Conservation (phyloP, 768 basidiomycete genomes). For the Collybia sp. region DNA sequence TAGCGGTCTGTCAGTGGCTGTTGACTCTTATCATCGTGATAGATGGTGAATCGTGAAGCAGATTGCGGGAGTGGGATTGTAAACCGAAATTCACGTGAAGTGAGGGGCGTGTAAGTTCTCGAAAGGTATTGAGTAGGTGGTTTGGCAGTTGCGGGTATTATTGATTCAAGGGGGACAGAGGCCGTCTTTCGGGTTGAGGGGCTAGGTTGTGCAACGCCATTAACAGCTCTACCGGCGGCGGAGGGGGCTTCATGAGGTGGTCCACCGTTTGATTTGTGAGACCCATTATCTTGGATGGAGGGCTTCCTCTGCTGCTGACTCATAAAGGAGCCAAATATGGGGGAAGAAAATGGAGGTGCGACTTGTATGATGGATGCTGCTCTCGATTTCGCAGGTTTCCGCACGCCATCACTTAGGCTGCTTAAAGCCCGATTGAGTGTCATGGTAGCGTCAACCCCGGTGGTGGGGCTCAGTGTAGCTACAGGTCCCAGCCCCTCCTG, state of each 20-base stretch:
- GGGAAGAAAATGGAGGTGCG: slow-evolving; percentile 44
- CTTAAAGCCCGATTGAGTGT: slow-evolving; percentile 43
- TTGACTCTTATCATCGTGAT: slow-evolving; percentile 46
- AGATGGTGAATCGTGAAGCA: slow-evolving; percentile 48
- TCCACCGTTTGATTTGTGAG: neutral
- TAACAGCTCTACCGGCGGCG: slow-evolving; percentile 11
- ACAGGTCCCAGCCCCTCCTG: slow-evolving; percentile 28
- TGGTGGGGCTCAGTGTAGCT: slow-evolving; percentile 37
- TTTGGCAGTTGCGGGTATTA: slow-evolving; percentile 74
- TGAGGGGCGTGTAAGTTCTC: slow-evolving; percentile 67
- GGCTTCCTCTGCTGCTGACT: slow-evolving; percentile 43
- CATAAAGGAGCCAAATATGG: slow-evolving; percentile 58
- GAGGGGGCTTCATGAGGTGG: neutral
- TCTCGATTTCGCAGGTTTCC: slow-evolving; percentile 26
- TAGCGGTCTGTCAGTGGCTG: slow-evolving; percentile 78
- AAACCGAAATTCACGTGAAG: slow-evolving; percentile 71
- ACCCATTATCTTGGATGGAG: neutral
- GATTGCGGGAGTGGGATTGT: slow-evolving; percentile 55
- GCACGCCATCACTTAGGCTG: slow-evolving; percentile 23
- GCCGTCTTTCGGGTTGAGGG: slow-evolving; percentile 21
- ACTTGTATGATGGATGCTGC: slow-evolving; percentile 28
- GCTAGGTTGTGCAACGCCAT: slow-evolving; percentile 6
- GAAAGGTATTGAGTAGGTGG: slow-evolving; percentile 85
- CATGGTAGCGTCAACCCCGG: slow-evolving; percentile 37
- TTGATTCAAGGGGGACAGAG: slow-evolving; percentile 73